Percentiles rank a stretch among this genome's conserved stretches.
These are phyloP conservation scores for Amylostereum chailletii DNA, from an alignment of 1,284 basidiomycete species.

Conservation along the genomic window DNA sequence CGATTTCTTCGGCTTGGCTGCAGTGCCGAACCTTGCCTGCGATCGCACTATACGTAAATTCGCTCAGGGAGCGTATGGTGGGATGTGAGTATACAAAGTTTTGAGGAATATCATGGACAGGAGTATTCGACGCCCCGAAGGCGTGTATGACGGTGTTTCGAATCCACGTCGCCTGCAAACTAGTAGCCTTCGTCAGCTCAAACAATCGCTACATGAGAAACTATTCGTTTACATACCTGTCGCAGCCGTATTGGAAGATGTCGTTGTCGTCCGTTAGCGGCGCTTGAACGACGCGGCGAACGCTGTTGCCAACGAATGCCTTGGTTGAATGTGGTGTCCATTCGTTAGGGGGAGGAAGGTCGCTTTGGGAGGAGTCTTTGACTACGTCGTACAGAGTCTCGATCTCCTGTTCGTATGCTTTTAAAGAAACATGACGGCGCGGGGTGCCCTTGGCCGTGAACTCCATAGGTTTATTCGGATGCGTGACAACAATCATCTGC, in stretches of 20 bases:
- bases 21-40: background rate
- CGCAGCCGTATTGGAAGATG: slow-evolving; percentile 12
- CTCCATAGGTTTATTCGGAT: slow-evolving; percentile 20
- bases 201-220: background rate
- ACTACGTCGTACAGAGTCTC: slow-evolving; percentile 17
- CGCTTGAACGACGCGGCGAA: slow-evolving; percentile 3
- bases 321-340: background rate
- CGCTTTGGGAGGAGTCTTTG: slow-evolving; percentile 9
- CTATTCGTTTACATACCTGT: slow-evolving; percentile 10
- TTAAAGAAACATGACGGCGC: slow-evolving; percentile 19
- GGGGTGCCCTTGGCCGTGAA: slow-evolving; percentile 23
- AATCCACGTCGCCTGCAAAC: slow-evolving; percentile 35
- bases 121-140: slow-evolving; percentile 14
- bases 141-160: slow-evolving; percentile 28
- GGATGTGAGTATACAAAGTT: slow-evolving; percentile 3
- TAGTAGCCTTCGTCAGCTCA: slow-evolving; percentile 9
- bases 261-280: slow-evolving; percentile 10
- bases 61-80: background rate
- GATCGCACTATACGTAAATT: background rate
- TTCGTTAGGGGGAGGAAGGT: background rate
- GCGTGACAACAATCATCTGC: slow-evolving; percentile 28
- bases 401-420: slow-evolving; percentile 24
- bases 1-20: background rate
- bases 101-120: background rate
- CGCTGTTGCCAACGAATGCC: background rate